Percentiles rank a stretch among this genome's conserved stretches.
Conservation (phyloP, 176 grass and related monocot genomes). For the Thinopyrum elongatum region DNA sequence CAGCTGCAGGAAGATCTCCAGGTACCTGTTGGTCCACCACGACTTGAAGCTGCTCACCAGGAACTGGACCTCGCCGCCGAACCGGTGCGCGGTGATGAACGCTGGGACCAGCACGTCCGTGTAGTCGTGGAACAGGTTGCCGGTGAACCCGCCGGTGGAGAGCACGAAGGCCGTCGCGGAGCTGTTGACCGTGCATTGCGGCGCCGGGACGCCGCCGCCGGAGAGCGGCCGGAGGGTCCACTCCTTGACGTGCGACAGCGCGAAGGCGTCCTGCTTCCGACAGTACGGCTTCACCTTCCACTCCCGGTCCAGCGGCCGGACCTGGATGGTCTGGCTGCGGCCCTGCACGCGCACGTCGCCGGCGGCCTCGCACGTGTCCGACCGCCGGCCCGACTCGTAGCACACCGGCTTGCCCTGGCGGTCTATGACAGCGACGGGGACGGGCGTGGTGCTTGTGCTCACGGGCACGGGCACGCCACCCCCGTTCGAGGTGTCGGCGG, state of each 20-base stretch:
- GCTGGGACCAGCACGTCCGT: slow-evolving; percentile 83
- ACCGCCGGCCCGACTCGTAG: slow-evolving; percentile 58
- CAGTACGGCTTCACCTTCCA: slow-evolving; percentile 61
- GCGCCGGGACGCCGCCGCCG: background rate
- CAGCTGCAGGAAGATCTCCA: slow-evolving; percentile 56
- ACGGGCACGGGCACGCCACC: background rate
- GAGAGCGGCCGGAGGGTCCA: slow-evolving; percentile 45
- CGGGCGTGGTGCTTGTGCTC: background rate
- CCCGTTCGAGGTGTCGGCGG: background rate
- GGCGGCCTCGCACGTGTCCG: slow-evolving; percentile 56
- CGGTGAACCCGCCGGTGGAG: slow-evolving; percentile 68
- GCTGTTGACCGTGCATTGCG: slow-evolving; percentile 51
- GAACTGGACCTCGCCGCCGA: slow-evolving; percentile 75
- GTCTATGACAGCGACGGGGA: background rate
- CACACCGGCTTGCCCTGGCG: slow-evolving; percentile 35
- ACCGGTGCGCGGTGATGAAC: slow-evolving; percentile 58
- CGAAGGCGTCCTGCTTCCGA: slow-evolving; percentile 50
- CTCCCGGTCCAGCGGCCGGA: slow-evolving; percentile 30
- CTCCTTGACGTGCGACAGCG: slow-evolving; percentile 49
- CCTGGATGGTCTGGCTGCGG: slow-evolving; percentile 30
- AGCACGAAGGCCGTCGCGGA: slow-evolving; percentile 57
- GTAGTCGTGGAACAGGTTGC: slow-evolving; percentile 91
- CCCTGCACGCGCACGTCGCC: slow-evolving; percentile 57
- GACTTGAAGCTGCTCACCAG: slow-evolving; percentile 59
- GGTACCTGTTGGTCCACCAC: slow-evolving; percentile 69